Percentiles rank a stretch among this genome's conserved stretches.
Evolutionary conservation across 176 grass and related monocot species (phyloP).

Genomic region (Oryza meyeriana): DNA sequence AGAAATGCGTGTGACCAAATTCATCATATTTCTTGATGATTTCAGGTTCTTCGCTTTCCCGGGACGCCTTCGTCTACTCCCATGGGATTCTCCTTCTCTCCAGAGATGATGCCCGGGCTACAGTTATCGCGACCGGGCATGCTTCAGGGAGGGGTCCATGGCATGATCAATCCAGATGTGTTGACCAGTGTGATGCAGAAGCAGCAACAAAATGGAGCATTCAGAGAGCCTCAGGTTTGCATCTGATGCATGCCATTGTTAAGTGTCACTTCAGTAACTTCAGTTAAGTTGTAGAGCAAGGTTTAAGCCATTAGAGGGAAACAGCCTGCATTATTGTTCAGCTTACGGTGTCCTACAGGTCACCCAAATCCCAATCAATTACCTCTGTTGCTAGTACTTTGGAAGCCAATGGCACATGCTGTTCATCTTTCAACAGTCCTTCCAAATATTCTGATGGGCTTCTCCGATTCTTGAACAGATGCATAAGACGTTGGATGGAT

Average conservation of each 20-base stretch:
- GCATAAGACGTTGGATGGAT: slow-evolving; percentile 1
- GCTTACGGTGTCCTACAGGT: no score
- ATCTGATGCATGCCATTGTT: not conserved
- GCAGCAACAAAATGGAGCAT: slow-evolving; percentile 31
- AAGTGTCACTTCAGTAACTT: not conserved
- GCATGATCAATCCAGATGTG: slow-evolving; percentile 31
- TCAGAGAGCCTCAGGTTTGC: slow-evolving; percentile 49
- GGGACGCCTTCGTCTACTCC: slow-evolving; percentile 34
- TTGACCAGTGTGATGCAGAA: slow-evolving; percentile 38
- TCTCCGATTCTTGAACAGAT: slow-evolving; percentile 12
- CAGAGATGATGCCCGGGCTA: slow-evolving; percentile 41
- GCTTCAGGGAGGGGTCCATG: slow-evolving; percentile 35
- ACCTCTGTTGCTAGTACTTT: not conserved
- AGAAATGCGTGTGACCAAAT: not conserved
- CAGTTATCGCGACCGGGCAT: slow-evolving; percentile 33
- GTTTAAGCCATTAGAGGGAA: not conserved
- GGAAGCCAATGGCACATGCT: not conserved
- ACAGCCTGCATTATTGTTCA: no score
- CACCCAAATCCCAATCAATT: not conserved
- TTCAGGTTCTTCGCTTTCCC: slow-evolving; percentile 41
- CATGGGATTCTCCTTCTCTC: slow-evolving; percentile 60
- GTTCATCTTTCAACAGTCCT: not conserved
- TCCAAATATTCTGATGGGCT: not conserved
- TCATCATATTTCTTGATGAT: not conserved
- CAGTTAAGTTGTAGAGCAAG: not conserved